A percentile compares a stretch with the other conserved stretches of the same genome.
These are phyloP conservation scores for Sphaceloma murrayae DNA, from an alignment of 2,329 filamentous ascomycete genomes.

Conservation along the genomic window DNA sequence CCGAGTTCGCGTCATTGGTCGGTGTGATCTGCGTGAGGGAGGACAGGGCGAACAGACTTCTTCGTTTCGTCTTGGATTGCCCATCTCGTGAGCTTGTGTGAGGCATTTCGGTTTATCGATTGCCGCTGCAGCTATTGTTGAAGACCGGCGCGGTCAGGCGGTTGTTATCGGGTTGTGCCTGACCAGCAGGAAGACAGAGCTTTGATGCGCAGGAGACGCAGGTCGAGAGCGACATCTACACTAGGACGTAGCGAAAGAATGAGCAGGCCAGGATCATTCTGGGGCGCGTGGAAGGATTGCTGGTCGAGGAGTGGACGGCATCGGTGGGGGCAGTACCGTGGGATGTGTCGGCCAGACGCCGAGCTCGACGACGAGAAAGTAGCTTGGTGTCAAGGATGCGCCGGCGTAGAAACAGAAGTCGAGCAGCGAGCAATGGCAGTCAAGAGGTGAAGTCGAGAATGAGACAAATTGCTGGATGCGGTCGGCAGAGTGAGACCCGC, in stretches of 20 bases:
- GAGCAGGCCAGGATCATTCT: constrained; percentile 6
- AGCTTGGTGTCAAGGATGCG: background rate
- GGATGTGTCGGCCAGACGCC: background rate
- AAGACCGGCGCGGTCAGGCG: background rate
- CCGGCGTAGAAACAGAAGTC: background rate
- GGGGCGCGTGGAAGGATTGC: constrained; percentile 2
- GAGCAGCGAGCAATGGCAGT: background rate
- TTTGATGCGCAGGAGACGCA: constrained; percentile 1
- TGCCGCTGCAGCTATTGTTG: background rate
- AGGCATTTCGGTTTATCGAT: constrained; percentile 18
- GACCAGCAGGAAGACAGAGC: constrained; percentile 13
- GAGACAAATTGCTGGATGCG: constrained; percentile 7
- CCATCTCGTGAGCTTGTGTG: constrained; percentile 17
- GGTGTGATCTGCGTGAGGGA: constrained; percentile 25
- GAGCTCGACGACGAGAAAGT: constrained; percentile 9
- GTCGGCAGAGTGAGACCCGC: constrained; percentile 9
- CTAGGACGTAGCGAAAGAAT: constrained; percentile 4
- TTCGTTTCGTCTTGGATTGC: constrained; percentile 25
- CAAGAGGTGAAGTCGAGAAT: constrained; percentile 2
- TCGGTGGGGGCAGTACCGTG: constrained; percentile 10
- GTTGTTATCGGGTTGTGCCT: constrained; percentile 2
- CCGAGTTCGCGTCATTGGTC: constrained; percentile 19
- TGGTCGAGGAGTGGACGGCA: constrained; percentile 10
- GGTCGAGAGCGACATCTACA: constrained; percentile 6
- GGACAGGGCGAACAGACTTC: constrained; percentile 27